Base-by-base conservation (phyloP, 148 eudicot species). In the Vaccinium darrowii region DNA sequence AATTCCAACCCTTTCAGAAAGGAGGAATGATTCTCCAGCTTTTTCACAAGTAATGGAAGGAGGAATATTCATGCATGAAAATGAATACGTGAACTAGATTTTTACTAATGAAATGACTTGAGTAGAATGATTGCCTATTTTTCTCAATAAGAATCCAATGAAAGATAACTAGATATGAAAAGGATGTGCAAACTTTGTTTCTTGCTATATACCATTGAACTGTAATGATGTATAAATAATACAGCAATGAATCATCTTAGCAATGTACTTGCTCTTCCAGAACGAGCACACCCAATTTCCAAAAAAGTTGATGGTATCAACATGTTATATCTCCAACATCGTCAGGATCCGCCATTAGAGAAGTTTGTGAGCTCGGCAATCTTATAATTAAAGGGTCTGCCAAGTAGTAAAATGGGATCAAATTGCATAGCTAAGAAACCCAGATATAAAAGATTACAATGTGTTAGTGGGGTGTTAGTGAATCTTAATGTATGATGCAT, bases 301-400 rank as follows among this genome's bases (percentile, higher is more conserved):
- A 13, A 21, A 25, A n/a, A 53, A 3, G 39, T 56, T 19, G 19
- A 8, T 49, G 4, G 49, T 8, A 39, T 27, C 18, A 58, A 56
- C 27, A 33, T 12, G 50, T 33, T 36, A 52, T 60, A 52, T 65
- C 21, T 14, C 23, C 15, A 15, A n/a, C 57, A 47, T 73, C 85
- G 71, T 87, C 88, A 1, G 76, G 36, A 39, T 80, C 88, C 30
- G 73, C 86, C 90, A 90, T 89, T 71, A n/a, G 36, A n/a, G 87
- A 56, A 33, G 65, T 36, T 65, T 49, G 54, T 16, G 81, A 91
- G 81, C 86, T 87, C 25, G 85, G 60, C 25, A n/a, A 63, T 63
- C 30, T 58, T 33, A 51, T 12, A 11, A 50, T 30, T 14, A 69
- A 86, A 12, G 82, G 69, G 60, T 78, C 92, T 89, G 86, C 65